phyloP scores from a whole-genome alignment of 805 yeast species.

The Zygotorulaspora chibaensis region DNA sequence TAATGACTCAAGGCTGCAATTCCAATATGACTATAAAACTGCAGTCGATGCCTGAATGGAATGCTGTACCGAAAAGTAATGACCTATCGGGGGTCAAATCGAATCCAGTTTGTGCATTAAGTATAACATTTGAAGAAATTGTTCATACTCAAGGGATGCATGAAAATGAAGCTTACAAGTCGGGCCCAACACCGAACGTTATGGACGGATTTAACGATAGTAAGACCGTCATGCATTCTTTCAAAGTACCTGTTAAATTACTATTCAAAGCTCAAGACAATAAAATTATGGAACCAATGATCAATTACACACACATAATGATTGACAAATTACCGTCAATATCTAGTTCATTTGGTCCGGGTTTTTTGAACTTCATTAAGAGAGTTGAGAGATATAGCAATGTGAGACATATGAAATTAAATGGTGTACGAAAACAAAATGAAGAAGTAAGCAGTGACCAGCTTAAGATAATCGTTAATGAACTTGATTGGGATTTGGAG shows the following conservation, averaged over 20 bases:
- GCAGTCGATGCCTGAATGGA: constrained; percentile 31
- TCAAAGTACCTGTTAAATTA: constrained; percentile 66
- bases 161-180: constrained; percentile 6
- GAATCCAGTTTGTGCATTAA: constrained; percentile 28
- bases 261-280: constrained; percentile 52
- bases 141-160: constrained; percentile 15
- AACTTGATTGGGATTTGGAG: constrained; percentile 33
- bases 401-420: constrained; percentile 47
- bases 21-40: constrained; percentile 29
- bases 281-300: constrained; percentile 58
- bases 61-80: constrained; percentile 6
- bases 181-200: constrained; percentile 2
- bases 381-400: constrained; percentile 63
- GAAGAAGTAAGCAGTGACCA: constrained; percentile 11
- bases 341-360: constrained; percentile 34
- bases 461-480: constrained; percentile 29
- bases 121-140: constrained; percentile 31
- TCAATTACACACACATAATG: constrained; percentile 51
- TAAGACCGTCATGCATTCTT: constrained; percentile 54
- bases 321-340: constrained; percentile 42
- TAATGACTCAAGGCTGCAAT: constrained; percentile 27
- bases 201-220: constrained; percentile 9
- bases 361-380: constrained; percentile 50
- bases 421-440: constrained; percentile 33
- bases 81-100: constrained; percentile 7